These are phyloP conservation scores for Xylariaceae sp. DNA, from an alignment of 2,329 filamentous ascomycete genomes.

Conservation along the genomic window DNA sequence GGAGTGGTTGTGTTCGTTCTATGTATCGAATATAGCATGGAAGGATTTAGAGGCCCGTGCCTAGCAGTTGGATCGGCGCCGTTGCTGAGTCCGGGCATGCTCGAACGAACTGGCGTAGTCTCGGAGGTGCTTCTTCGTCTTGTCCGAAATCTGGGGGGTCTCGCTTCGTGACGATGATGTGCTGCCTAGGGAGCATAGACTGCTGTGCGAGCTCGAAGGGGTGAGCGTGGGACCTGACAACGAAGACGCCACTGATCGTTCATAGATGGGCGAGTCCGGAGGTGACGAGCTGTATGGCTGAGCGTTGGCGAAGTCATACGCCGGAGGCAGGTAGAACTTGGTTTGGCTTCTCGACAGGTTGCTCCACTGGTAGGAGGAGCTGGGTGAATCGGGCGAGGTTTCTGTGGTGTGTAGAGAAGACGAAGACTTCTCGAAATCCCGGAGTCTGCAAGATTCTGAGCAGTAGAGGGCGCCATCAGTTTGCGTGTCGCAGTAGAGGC, in stretches of 20 bases:
- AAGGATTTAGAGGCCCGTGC: constrained; percentile 4
- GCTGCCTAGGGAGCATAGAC: constrained; percentile 73
- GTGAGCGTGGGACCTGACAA: constrained; percentile 46
- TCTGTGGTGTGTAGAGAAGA: constrained; percentile 51
- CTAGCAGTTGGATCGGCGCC: constrained; percentile 54
- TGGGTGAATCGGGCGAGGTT: constrained; percentile 50
- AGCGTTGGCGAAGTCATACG: constrained; percentile 67
- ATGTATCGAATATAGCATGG: constrained; percentile 11
- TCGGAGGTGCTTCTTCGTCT: constrained; percentile 71
- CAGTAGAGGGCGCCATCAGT: constrained; percentile 80
- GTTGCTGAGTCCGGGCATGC: constrained; percentile 58
- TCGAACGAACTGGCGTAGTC: constrained; percentile 88
- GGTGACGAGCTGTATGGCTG: constrained; percentile 51
- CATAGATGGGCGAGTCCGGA: constrained; percentile 37
- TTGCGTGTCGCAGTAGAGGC: constrained; percentile 88
- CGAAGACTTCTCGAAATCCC: constrained; percentile 71
- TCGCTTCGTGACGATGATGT: constrained; percentile 50
- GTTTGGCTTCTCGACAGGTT: constrained; percentile 33
- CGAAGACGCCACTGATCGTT: constrained; percentile 28
- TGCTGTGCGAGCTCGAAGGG: constrained; percentile 76
- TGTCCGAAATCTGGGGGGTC: constrained; percentile 60
- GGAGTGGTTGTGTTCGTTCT: constrained; percentile 20
- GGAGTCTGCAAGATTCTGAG: constrained; percentile 83
- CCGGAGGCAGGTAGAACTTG: constrained; percentile 65
- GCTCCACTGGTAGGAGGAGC: constrained; percentile 46